Base-by-base conservation (phyloP, 176 grass and related monocot genomes). In the Musa acuminata region DNA sequence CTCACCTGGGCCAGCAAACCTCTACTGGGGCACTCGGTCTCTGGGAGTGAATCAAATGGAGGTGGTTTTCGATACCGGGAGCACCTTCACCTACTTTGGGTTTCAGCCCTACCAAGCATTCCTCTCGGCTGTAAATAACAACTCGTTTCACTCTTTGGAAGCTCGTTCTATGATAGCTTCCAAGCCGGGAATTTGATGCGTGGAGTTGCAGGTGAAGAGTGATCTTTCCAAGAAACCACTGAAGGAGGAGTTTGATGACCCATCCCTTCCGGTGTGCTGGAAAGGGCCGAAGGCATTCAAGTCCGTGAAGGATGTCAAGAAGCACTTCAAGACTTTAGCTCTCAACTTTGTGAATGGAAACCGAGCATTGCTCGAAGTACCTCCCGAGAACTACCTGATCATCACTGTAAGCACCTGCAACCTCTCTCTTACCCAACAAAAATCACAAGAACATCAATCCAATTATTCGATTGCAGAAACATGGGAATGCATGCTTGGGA, bases 361-460 rank as follows among this genome's bases (percentile, higher is more conserved):
- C 79, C 85, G 79, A 60, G 76, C 82, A 11, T 12, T 58, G 55
- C 78, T 99, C 78, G 95, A 94, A 83, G 89, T 99, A 24, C 91
- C 87, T 76, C 88, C 95, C 21, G 88, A 99, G 77, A 94, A 99
- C 52, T 99, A 99, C 67, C 88, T 99, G 63, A 62, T 99, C 71
- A 82, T 99, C 59, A 87, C 88, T 0, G 95, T 99, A 99, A 89
- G 69, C 59, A 29, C 76, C 77, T 8, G 11, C 25, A 43, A 53
- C 1, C 9, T 73, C 75, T 13, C 67, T n/a, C 43, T 53, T 49
- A 54, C 51, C 43, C 65, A 51, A 72, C 13, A 0, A 5, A 71
- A 20, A 1, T n/a, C 9, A 51, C 19, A 10, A 70, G 25, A 50
- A 20, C 2, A 60, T n/a, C 16, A 51, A 25, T 24, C 59, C 8